Percentiles rank a stretch among this genome's conserved stretches.
Evolutionary conservation across 345 rosid genomes (phyloP).

Genomic region (Eucalyptus brandiana): DNA sequence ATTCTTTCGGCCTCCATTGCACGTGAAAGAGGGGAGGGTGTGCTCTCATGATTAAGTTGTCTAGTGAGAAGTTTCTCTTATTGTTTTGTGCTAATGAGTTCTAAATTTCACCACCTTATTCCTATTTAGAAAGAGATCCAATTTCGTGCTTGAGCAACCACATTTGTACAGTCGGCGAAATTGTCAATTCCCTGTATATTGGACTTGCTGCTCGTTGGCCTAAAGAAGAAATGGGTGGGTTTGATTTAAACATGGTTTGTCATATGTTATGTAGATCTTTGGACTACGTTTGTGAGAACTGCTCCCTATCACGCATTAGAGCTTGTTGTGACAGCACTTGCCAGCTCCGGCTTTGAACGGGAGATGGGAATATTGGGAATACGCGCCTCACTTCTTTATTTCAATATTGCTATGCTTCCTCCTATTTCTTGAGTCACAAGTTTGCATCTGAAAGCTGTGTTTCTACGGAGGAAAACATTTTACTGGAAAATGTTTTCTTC

Average conservation of each 20-base stretch:
- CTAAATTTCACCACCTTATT: neutral
- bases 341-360: neutral
- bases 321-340: neutral
- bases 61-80: neutral
- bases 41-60: conserved; percentile 1
- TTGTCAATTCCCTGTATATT: neutral
- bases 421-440: neutral
- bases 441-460: neutral
- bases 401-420: neutral
- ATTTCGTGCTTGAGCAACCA: neutral
- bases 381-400: neutral
- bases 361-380: neutral
- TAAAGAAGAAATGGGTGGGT: neutral
- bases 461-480: neutral
- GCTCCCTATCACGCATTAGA: neutral
- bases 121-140: neutral
- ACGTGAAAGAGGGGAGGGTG: conserved; percentile 48
- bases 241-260: neutral
- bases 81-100: neutral
- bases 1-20: conserved; percentile 85
- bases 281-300: neutral
- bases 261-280: neutral
- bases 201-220: neutral
- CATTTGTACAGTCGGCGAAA: neutral
- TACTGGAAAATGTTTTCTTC: neutral